Evolutionary conservation across 306 rosid species (phyloP), one percentile per base, ranked within the genome.

Genomic region (Notholithocarpus densiflorus): DNA sequence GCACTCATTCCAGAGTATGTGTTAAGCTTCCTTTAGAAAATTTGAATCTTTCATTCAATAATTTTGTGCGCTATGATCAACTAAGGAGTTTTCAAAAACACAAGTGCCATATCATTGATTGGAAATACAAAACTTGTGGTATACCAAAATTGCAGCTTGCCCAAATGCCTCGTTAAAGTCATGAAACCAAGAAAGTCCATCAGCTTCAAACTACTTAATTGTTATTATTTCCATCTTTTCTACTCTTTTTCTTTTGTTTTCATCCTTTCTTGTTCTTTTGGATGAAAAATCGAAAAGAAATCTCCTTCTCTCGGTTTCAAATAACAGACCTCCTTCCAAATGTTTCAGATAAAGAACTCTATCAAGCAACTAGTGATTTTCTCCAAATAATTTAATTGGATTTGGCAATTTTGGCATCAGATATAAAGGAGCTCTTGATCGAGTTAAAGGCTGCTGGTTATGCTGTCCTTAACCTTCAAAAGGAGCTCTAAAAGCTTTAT

Each of bases 31-130:
- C 31, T 5, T 65, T 85, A 11, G 4, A 29, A 2, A 64, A 79
- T 68, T 26, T 89, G 76, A 85, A 85, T 80, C 37, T 83, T 55
- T 87, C 90, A 6, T 87, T 75, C 55, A 89, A 85, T 27, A 89
- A 85, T 27, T 60, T 87, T 21, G 88, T 72, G 14, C 88, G 93
- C 1, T 87, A 79, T 53, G 89, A 0, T 85, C 87, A 68, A 79
- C 24, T 1, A 65, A 45, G 90, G 89, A 4, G 81, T 68, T 3
- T 87, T 89, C n/a, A 2, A 0, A 53, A 87, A 87, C 43, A 53
- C 57, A 21, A 87, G 78, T 43, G 66, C 43, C 8, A 3, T 71
- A 26, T 75, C 53, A 11, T 3, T 78, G 40, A 1, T 5, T 17
- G 80, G 77, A 59, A 78, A 83, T 68, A 0, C 17, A 0, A 69